A percentile compares a stretch with the other conserved stretches of the same genome.
Conservation (phyloP, 2,329 filamentous ascomycete genomes). For the Alternaria burnsii region DNA sequence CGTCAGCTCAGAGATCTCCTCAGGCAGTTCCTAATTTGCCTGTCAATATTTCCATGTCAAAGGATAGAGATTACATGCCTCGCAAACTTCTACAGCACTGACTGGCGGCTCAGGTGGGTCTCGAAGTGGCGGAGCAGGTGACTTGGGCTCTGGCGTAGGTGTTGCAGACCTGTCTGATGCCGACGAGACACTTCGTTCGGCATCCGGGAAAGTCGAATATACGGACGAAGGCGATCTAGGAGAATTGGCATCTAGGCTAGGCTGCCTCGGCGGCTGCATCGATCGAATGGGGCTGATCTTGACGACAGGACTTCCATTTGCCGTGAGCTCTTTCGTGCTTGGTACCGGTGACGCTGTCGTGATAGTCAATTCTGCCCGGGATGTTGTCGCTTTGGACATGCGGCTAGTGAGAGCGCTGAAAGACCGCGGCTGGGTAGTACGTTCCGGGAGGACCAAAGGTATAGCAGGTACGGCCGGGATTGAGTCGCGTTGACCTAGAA, state of each 20-base stretch:
- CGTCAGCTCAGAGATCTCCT: neutral
- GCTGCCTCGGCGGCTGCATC: slow-evolving; percentile 32
- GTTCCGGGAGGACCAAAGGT: neutral
- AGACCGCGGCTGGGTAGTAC: slow-evolving; percentile 10
- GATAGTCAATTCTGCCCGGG: slow-evolving; percentile 11
- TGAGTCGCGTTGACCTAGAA: slow-evolving; percentile 22
- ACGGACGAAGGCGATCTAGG: slow-evolving; percentile 1
- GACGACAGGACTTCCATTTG: neutral
- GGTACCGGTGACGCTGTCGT: slow-evolving; percentile 18
- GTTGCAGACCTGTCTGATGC: neutral
- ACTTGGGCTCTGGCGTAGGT: neutral
- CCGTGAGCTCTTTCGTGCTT: slow-evolving; percentile 4
- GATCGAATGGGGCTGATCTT: slow-evolving; percentile 33
- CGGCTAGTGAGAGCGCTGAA: slow-evolving; percentile 19
- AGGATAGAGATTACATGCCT: neutral
- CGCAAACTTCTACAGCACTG: neutral
- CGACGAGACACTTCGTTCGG: neutral
- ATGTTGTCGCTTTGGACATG: slow-evolving; percentile 18
- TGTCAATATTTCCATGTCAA: neutral
- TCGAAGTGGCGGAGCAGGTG: neutral
- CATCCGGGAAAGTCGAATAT: neutral
- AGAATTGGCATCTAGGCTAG: slow-evolving; percentile 4
- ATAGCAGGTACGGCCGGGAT: slow-evolving; percentile 21
- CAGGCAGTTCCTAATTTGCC: neutral
- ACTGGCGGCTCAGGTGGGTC: neutral